These are phyloP conservation scores for Fusarium torulosum DNA, from an alignment of 2,329 filamentous ascomycete species.

Conservation along the genomic window DNA sequence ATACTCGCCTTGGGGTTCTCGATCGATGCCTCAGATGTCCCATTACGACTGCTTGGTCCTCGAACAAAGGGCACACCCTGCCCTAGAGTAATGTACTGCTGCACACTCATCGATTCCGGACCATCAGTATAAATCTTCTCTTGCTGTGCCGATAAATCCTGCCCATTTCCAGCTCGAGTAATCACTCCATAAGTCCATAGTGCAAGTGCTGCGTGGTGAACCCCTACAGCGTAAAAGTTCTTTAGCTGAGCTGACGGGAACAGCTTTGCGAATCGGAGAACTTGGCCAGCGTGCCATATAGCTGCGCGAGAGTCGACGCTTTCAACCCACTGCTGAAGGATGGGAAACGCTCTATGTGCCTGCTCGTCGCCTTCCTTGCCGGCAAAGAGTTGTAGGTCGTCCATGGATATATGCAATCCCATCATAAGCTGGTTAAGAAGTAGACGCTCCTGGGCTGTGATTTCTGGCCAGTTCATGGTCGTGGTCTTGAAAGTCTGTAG, in stretches of 20 bases:
- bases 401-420: conserved; percentile 73
- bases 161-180: conserved; percentile 55
- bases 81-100: conserved; percentile 68
- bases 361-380: conserved; percentile 77
- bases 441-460: conserved; percentile 61
- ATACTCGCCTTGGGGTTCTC: conserved; percentile 71
- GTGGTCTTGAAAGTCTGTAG: conserved; percentile 63
- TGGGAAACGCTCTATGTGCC: conserved; percentile 69
- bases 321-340: conserved; percentile 69
- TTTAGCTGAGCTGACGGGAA: conserved; percentile 67
- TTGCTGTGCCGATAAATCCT: conserved; percentile 52
- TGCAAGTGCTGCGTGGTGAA: conserved; percentile 76
- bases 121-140: conserved; percentile 68
- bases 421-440: conserved; percentile 69
- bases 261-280: conserved; percentile 69
- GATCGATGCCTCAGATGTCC: conserved; percentile 57
- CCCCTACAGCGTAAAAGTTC: conserved; percentile 75
- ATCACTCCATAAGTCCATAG: conserved; percentile 78
- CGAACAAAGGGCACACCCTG: conserved; percentile 66
- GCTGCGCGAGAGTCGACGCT: conserved; percentile 69
- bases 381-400: conserved; percentile 75
- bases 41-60: conserved; percentile 49
- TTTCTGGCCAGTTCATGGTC: conserved; percentile 58
- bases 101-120: conserved; percentile 63
- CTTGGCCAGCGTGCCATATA: conserved; percentile 76